Base-by-base conservation (phyloP, 208 protist genomes). In the Crithidia thermophila region DNA sequence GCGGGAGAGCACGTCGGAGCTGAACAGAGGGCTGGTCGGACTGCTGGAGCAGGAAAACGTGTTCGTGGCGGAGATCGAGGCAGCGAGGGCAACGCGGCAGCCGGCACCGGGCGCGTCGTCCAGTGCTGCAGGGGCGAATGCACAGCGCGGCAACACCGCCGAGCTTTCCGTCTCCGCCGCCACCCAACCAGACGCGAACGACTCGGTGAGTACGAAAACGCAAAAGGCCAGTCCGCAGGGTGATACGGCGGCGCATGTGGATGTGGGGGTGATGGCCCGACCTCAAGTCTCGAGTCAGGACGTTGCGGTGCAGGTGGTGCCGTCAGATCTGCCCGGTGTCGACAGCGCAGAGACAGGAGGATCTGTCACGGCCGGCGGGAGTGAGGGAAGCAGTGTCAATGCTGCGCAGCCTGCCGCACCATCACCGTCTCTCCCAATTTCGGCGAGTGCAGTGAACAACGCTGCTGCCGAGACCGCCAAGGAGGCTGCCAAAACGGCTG, bases 21-120 rank as follows among this genome's bases (percentile, higher is more conserved):
- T 91, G 31, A 65, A 68, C 37, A 75, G 64, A 8, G 75, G 68
- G 9, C 45, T 88, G 6, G 74, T 91, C 18, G 64, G 61, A 11
- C 45, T 88, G 36, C 73, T 85, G 37, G 57, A 85, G 63, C 56
- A 65, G 23, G 76, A 88, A 56, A 82, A 88, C 55, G 66, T 45
- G 3, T 72, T 71, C 25, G 46, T 60, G 31, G 60, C 21, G 14
- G 67, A 71, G 40, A 27, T 78, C 28, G 55, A 65, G 2, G 55
- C 52, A 0, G 56, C 52, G 3, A 59, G 30, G 53, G 28, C 61
- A 34, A 45, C 43, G 31, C 55, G 55, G 42, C 58, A 40, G 21
- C 36, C 4, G n/a, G 27, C n/a, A n/a, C n/a, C n/a, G 39, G 37
- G 52, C 18, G 9, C 52, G 7, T 34, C 52, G 36, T 30, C 21